Percentiles rank a stretch among this genome's conserved stretches.
Conservation (phyloP, 345 rosid species). For the Barbarea vulgaris region DNA sequence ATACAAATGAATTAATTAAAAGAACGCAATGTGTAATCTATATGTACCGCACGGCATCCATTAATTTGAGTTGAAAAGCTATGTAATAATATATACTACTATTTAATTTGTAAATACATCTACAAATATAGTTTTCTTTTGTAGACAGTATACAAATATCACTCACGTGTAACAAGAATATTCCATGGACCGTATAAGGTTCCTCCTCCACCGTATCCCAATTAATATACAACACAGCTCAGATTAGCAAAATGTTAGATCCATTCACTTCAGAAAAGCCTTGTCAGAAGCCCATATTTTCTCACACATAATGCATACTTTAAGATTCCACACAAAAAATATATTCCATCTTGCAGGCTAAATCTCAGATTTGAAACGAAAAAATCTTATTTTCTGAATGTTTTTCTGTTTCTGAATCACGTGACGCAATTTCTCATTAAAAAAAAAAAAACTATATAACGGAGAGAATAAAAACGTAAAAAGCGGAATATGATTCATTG, state of each 20-base stretch:
- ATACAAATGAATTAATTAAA: not conserved
- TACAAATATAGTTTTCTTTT: not conserved
- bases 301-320: not conserved
- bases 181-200: slow-evolving; percentile 23
- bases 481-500: slow-evolving; percentile 17
- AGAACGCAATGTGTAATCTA: not conserved
- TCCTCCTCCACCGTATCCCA: not conserved
- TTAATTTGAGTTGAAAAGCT: not conserved
- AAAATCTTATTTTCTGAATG: no score
- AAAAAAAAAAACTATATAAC: not conserved
- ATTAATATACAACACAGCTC: not conserved
- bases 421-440: not conserved
- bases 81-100: not conserved
- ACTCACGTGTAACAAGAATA: slow-evolving; percentile 35
- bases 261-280: not conserved
- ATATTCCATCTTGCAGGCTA: no score
- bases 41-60: slow-evolving; percentile 19
- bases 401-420: not conserved
- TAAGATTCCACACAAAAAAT: no score
- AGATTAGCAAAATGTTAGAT: not conserved
- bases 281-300: not conserved
- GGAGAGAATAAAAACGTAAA: slow-evolving; percentile 15
- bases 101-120: not conserved
- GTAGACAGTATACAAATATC: not conserved
- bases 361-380: no score